Evolutionary conservation across 192 early-diverging fungal genomes (phyloP).

Genomic region (Entophlyctis helioformis): DNA sequence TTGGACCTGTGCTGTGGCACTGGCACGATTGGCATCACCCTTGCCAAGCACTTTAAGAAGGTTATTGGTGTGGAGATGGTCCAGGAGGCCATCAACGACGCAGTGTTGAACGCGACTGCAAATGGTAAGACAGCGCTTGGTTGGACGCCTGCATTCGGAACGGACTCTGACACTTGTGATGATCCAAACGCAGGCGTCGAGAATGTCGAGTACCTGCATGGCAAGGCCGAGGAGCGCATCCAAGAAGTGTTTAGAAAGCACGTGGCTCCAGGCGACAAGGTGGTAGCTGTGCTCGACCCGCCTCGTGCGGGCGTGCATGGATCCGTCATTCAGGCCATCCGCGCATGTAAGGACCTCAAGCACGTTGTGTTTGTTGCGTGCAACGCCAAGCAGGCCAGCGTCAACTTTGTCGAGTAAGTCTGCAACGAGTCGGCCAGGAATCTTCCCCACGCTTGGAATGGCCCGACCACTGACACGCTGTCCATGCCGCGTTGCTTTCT

Average conservation of each 20-base stretch:
- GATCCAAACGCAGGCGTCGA: slow-evolving; percentile 20
- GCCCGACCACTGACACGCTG: too few species aligned
- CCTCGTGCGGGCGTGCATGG: slow-evolving; percentile 49
- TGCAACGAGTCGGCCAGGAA: too few species aligned
- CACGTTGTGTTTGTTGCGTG: slow-evolving; percentile 60
- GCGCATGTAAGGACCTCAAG: slow-evolving; percentile 37
- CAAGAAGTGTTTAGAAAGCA: slow-evolving; percentile 16
- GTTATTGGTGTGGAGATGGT: slow-evolving; percentile 68
- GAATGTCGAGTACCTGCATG: slow-evolving; percentile 48
- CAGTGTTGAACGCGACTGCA: slow-evolving; percentile 45
- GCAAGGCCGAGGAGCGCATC: slow-evolving; percentile 51
- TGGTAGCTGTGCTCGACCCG: slow-evolving; percentile 67
- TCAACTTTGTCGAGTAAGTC: slow-evolving; percentile 55
- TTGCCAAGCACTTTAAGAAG: slow-evolving; percentile 51
- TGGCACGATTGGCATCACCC: slow-evolving; percentile 69
- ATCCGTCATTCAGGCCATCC: slow-evolving; percentile 50
- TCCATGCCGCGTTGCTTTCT: not conserved
- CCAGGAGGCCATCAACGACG: slow-evolving; percentile 56
- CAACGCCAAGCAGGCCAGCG: slow-evolving; percentile 38
- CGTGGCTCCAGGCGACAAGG: slow-evolving; percentile 29
- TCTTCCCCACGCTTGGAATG: too few species aligned
- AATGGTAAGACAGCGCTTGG: slow-evolving; percentile 23
- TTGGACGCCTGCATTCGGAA: too few species aligned
- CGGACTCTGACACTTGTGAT: too few species aligned
- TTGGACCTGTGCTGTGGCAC: slow-evolving; percentile 78